Evolutionary conservation across 2,329 filamentous ascomycete species (phyloP), one percentile per base, ranked within the genome.

Genomic region (Mariannaea elegans): DNA sequence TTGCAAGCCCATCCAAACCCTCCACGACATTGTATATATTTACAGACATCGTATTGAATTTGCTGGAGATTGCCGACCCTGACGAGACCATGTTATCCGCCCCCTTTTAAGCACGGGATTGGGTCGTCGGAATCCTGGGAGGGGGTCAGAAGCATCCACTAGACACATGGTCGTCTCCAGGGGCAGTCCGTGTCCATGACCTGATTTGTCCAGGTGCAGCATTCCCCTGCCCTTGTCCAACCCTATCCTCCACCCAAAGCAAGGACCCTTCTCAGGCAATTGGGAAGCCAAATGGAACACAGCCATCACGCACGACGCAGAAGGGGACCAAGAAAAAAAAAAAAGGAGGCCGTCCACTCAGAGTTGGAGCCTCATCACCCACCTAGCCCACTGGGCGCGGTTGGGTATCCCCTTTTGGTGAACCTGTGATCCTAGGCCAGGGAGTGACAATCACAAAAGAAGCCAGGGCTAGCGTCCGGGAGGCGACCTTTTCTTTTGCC

Each of bases 91-190:
- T 44, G 7, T n/a, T 18, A 39, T 39, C 27, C 27, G 27, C 27
- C 12, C 27, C 32, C 32, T n/a, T 36, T n/a, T 7, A 10, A 13
- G 7, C 14, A 5, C 14, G 32, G 9, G 32, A 36, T 36, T 36
- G 32, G 32, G 32, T 19, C 19, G 9, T 23, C 23, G 18, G n/a
- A 45, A 58, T 41, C 27, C 12, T 31, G 7, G 27, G 12, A 7
- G 27, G 27, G 7, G 27, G 27, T 31, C 27, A 31, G 27, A 31
- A 31, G 27, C 52, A 36, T 36, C 61, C 65, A 46, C 50, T 7
- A 21, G 12, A 44, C 50, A 68, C 65, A 68, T 68, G 61, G 65
- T 49, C 24, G 45, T 52, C 38, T 34, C 59, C 63, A 68, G 53
- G 63, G 63, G 63, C 48, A 34, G 48, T 53, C 58, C 34, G 54